A percentile compares a stretch with the other conserved stretches of the same genome.
These are phyloP conservation scores for Candida sakaeoensis DNA, from an alignment of 805 yeast genomes.

Conservation along the genomic window DNA sequence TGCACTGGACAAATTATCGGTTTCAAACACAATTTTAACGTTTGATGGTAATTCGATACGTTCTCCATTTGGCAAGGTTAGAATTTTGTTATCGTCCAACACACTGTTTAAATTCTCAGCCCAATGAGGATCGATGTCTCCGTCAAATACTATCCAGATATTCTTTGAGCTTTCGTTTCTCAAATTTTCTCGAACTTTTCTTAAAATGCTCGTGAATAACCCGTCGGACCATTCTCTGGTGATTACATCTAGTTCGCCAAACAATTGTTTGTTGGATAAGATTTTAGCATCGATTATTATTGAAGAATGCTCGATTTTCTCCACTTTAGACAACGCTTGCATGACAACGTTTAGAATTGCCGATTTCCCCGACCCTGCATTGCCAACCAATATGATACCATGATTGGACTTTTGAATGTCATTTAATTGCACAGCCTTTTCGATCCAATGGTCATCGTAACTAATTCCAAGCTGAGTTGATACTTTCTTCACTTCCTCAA, in stretches of 20 bases:
- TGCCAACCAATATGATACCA: slow-evolving; percentile 81
- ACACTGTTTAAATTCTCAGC: slow-evolving; percentile 88
- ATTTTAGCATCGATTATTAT: slow-evolving; percentile 74
- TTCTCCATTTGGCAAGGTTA: slow-evolving; percentile 90
- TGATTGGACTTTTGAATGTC: slow-evolving; percentile 62
- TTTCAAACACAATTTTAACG: slow-evolving; percentile 72
- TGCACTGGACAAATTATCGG: slow-evolving; percentile 57
- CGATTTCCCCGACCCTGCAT: slow-evolving; percentile 73
- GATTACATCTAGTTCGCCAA: slow-evolving; percentile 66
- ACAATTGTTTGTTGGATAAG: slow-evolving; percentile 58
- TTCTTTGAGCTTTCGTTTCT: slow-evolving; percentile 55
- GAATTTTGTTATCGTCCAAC: slow-evolving; percentile 76
- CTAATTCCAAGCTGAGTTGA: slow-evolving; percentile 30
- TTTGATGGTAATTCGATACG: slow-evolving; percentile 64
- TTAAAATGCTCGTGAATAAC: slow-evolving; percentile 60
- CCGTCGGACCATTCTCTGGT: slow-evolving; percentile 96
- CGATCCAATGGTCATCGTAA: slow-evolving; percentile 41
- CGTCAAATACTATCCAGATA: slow-evolving; percentile 84
- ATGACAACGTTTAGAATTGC: slow-evolving; percentile 48
- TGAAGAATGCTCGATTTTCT: slow-evolving; percentile 32
- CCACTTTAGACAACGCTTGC: slow-evolving; percentile 35
- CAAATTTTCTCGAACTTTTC: slow-evolving; percentile 52
- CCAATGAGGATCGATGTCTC: slow-evolving; percentile 93
- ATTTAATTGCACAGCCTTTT: slow-evolving; percentile 57
- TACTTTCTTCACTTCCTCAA: slow-evolving; percentile 17